Evolutionary conservation across 192 early-diverging fungal genomes (phyloP), one percentile per base, ranked within the genome.

Genomic region (Chytriomyces confervae): DNA sequence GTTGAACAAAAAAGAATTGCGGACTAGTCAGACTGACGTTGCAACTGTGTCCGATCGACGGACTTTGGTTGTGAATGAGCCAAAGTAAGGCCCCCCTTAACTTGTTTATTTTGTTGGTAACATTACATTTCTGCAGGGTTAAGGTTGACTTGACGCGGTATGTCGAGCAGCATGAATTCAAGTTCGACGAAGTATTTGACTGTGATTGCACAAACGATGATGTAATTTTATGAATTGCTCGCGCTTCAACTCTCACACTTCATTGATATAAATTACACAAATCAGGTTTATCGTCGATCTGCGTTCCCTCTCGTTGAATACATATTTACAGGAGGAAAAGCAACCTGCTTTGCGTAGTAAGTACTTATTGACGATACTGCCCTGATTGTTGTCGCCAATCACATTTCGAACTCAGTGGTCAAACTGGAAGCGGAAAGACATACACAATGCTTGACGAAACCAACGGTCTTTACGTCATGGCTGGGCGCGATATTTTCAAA

Each of bases 321-420:
- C 80, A 91, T 98, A 27, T 99, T 99, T 68, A 80, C 86, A 43
- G 97, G 97, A 0, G 97, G 97, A 75, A 98, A 97, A 69, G 96
- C 96, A 0, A 99, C 97, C 9, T 98, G 96, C 78, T 99, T 99
- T 92, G 97, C 96, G 47, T 99, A 99, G 93, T 93, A 91, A 81
- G 90, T 86, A 44, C 57, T 47, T 16, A 18, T 64, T 24, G 53
- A 50, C 8, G 13, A 50, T 50, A 1, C 13, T 23, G 7, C 47
- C 46, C 20, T 13, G 11, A 23, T 27, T 13, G 16, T 57, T 57
- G 16, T 78, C 44, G 5, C 53, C 36, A 47, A 11, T 61, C 5
- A 24, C n/a, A 81, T 13, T 11, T 63, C n/a, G 7, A 72, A 67
- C 45, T 24, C 73, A 91, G 91, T 82, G 94, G 95, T 0, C 95